Percentiles rank a stretch among this genome's conserved stretches.
Evolutionary conservation across 805 yeast species (phyloP).

Genomic region (Yarrowia sp.): DNA sequence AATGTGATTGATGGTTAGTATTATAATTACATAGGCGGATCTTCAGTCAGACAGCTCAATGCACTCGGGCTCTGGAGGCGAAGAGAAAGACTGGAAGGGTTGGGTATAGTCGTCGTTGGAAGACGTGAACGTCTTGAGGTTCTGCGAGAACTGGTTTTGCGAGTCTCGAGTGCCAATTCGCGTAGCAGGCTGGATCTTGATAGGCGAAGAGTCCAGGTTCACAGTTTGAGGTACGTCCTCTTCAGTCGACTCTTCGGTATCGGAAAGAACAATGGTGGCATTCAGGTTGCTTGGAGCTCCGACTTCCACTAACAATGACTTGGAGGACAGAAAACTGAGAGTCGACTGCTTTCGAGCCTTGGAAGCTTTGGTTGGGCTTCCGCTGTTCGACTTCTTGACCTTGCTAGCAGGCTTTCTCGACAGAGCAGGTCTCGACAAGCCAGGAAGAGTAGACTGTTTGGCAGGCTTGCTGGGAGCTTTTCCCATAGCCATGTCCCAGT

Average conservation of each 20-base stretch:
- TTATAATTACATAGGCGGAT: background rate
- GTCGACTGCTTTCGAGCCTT: conserved; percentile 12
- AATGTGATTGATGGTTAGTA: background rate
- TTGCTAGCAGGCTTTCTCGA: background rate
- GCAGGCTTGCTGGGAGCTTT: background rate
- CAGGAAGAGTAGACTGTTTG: background rate
- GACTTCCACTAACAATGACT: background rate
- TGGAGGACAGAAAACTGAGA: conserved; percentile 2
- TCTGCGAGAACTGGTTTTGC: background rate
- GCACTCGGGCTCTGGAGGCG: background rate
- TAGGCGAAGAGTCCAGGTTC: background rate
- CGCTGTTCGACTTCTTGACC: background rate
- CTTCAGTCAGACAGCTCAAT: background rate
- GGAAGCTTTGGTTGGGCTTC: background rate
- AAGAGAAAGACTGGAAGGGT: background rate
- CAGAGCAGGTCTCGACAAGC: background rate
- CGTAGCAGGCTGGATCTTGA: background rate
- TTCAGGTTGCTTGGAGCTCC: background rate
- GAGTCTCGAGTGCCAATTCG: background rate
- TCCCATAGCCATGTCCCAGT: conserved; percentile 3
- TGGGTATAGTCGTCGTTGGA: background rate
- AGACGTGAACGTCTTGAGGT: background rate
- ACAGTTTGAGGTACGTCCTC: background rate
- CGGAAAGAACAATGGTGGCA: background rate
- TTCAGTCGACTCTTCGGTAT: conserved; percentile 1